A percentile compares a stretch with the other conserved stretches of the same genome.
Conservation (phyloP, 805 yeast species). For the Spathaspora passalidarum region DNA sequence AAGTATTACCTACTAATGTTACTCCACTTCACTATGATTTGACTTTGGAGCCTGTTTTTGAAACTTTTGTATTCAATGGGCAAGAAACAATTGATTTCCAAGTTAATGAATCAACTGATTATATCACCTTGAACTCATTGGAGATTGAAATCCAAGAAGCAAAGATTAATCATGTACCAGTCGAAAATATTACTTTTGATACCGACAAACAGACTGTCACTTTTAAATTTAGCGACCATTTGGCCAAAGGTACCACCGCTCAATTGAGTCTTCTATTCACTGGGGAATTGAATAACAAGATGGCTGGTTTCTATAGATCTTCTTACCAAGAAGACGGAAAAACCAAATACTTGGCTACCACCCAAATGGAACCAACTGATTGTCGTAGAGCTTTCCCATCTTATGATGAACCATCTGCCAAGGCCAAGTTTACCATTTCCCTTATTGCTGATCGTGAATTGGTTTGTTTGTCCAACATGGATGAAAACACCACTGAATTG, state of each 20-base stretch:
- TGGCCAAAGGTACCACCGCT: slow-evolving; percentile 37
- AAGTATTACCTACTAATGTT: slow-evolving; percentile 42
- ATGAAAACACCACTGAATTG: slow-evolving; percentile 46
- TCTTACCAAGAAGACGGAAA: slow-evolving; percentile 60
- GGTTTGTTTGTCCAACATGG: slow-evolving; percentile 71
- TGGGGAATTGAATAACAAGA: slow-evolving; percentile 69
- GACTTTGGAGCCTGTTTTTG: slow-evolving; percentile 44
- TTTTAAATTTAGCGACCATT: slow-evolving; percentile 35
- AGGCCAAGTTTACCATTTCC: slow-evolving; percentile 67
- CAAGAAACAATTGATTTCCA: slow-evolving; percentile 50
- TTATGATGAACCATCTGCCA: slow-evolving; percentile 79
- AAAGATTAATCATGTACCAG: slow-evolving; percentile 26
- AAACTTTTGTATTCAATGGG: slow-evolving; percentile 59
- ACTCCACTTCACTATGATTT: slow-evolving; percentile 41
- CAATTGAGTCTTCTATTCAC: slow-evolving; percentile 50
- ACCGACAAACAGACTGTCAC: slow-evolving; percentile 39
- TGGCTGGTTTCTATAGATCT: slow-evolving; percentile 82
- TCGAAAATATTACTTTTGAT: slow-evolving; percentile 23
- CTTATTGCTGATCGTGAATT: slow-evolving; percentile 54
- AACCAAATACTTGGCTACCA: slow-evolving; percentile 71
- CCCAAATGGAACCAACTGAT: slow-evolving; percentile 86
- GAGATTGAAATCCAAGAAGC: slow-evolving; percentile 64
- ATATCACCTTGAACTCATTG: slow-evolving; percentile 54
- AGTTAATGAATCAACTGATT: slow-evolving; percentile 46
- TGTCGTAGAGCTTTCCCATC: slow-evolving; percentile 87